Evolutionary conservation across 345 rosid genomes (phyloP).

Genomic region (Dimocarpus longan): DNA sequence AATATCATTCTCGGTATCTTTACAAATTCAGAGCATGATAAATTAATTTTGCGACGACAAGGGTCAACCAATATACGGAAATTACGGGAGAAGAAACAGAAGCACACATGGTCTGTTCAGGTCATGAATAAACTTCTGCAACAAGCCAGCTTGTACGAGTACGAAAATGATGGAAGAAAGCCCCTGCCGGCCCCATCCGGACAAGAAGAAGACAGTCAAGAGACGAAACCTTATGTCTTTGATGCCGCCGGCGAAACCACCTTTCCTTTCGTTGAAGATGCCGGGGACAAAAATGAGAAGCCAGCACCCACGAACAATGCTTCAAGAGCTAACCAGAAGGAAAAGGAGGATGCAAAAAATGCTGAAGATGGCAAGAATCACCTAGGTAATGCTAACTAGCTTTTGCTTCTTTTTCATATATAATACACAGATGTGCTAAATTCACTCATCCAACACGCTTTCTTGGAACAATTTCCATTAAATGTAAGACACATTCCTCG

Average conservation of each 20-base stretch:
- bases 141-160: constrained; percentile 17
- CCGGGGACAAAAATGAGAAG: neutral
- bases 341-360: too few species aligned
- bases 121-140: constrained; percentile 40
- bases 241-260: neutral
- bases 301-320: neutral
- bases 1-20: too few species aligned
- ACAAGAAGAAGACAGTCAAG: neutral
- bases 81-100: constrained; percentile 37
- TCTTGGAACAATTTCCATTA: too few species aligned
- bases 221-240: neutral
- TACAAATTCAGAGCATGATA: too few species aligned
- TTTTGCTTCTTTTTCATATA: neutral
- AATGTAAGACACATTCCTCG: too few species aligned
- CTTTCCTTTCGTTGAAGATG: neutral
- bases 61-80: constrained; percentile 39
- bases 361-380: neutral
- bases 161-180: constrained; percentile 22
- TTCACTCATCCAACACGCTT: too few species aligned
- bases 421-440: too few species aligned
- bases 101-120: constrained; percentile 48
- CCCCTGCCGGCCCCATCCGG: neutral
- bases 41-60: constrained; percentile 5
- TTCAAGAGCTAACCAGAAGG: neutral
- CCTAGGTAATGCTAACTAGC: neutral